Conservation (phyloP, 139 green algal species). For the Picochlorum sp. region DNA sequence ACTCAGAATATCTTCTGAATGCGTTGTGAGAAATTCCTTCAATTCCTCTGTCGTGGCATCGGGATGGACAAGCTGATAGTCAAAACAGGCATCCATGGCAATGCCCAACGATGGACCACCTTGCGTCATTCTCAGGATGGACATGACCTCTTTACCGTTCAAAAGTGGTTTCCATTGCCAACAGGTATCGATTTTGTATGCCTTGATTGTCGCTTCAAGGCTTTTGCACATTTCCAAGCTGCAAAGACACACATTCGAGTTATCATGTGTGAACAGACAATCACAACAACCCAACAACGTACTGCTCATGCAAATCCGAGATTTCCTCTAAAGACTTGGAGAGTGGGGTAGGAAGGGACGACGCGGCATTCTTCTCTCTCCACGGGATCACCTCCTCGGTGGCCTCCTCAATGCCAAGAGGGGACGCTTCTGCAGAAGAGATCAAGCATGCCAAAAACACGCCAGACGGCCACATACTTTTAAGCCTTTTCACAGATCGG, state of each 20-base stretch:
- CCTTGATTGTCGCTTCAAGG: constrained; percentile 33
- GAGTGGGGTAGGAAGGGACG: background rate
- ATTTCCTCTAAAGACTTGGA: constrained; percentile 1
- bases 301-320: background rate
- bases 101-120: constrained; percentile 49
- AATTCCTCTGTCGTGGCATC: constrained; percentile 39
- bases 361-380: background rate
- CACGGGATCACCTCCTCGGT: background rate
- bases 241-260: background rate
- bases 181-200: constrained; percentile 46
- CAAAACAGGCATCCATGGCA: constrained; percentile 39
- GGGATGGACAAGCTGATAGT: constrained; percentile 72
- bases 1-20: constrained; percentile 3
- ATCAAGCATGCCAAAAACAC: constrained; percentile 35
- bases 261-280: too few species aligned
- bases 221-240: constrained; percentile 22
- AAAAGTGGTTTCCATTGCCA: constrained; percentile 65
- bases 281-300: background rate
- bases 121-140: constrained; percentile 40
- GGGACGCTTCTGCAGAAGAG: constrained; percentile 19
- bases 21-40: constrained; percentile 5
- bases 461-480: constrained; percentile 48
- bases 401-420: constrained; percentile 17
- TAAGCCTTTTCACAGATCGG: constrained; percentile 43
- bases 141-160: constrained; percentile 54